Percentiles rank a stretch among this genome's conserved stretches.
phyloP scores from a whole-genome alignment of 768 basidiomycete genomes.

The Leccinum sublutescens region DNA sequence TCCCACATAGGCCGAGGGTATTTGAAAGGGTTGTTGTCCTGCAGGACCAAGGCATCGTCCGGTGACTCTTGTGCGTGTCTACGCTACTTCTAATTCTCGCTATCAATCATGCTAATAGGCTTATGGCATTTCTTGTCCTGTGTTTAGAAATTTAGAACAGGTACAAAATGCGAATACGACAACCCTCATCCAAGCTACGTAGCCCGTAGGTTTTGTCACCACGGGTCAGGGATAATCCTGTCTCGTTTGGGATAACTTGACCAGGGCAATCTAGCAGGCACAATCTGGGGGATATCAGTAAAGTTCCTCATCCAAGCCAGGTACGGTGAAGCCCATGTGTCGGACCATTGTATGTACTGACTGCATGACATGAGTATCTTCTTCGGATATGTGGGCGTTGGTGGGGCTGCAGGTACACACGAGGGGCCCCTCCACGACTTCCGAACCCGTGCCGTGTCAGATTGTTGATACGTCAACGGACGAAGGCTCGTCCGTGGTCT shows the following conservation, averaged over 20 bases:
- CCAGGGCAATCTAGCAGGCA: conserved; percentile 16
- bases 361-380: conserved; percentile 1
- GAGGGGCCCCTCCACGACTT: not conserved
- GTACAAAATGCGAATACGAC: not conserved
- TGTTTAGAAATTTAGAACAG: not conserved
- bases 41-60: not conserved
- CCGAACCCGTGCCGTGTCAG: not conserved
- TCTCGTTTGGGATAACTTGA: not conserved
- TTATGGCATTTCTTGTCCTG: not conserved
- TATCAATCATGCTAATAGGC: not conserved
- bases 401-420: not conserved
- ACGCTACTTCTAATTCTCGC: not conserved
- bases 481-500: not conserved
- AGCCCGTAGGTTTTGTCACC: not conserved
- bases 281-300: conserved; percentile 5
- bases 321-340: conserved; percentile 11
- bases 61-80: not conserved
- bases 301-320: conserved; percentile 7
- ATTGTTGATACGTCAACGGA: not conserved
- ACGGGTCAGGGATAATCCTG: not conserved
- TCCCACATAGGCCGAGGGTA: not conserved
- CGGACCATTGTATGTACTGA: conserved; percentile 4
- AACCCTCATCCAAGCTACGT: not conserved
- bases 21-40: not conserved
- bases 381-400: not conserved